Evolutionary conservation across 1,284 basidiomycete species (phyloP), one percentile per base, ranked within the genome.

Genomic region (Ganoderma leucocontextum): DNA sequence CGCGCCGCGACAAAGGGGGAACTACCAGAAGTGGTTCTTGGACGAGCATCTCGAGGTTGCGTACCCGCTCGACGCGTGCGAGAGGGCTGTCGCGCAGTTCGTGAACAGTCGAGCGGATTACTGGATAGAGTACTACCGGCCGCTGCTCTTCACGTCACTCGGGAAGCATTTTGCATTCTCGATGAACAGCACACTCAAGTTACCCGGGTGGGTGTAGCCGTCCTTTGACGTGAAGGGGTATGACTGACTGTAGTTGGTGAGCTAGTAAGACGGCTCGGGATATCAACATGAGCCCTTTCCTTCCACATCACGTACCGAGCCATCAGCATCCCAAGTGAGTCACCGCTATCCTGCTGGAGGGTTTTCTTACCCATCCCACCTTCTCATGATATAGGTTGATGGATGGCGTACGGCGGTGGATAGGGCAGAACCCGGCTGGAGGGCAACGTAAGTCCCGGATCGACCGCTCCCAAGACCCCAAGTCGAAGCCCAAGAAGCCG

Each of bases 121-220:
- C 74, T 97, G 95, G 92, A 86, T 91, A 5, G 95, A 97, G 77
- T 97, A 97, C 80, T 98, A 98, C 78, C 87, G 95, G 42, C 96
- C 96, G 5, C 82, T 93, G 68, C 77, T 95, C 55, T 95, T 95
- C 79, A 95, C 95, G 0, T 90, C 90, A 12, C 79, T 95, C 57
- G 90, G 90, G 22, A 94, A 94, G 77, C 94, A 95, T 77, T 95
- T 95, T 80, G 93, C 92, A 15, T 95, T 91, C 80, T 91, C 89
- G 22, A 95, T 96, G 92, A 95, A 94, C 72, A 93, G 91, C 73
- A 95, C 93, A 8, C 80, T 93, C 63, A 95, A 94, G 76, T 82
- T 94, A 1, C 92, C 92, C 55, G 94, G 93, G 93, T 93, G 58
- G 8, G 52, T 66, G 15, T 25, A 19, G 35, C 57, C n/a, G 25